Base-by-base conservation (phyloP, 805 yeast species). In the Spathaspora hagerdaliae region DNA sequence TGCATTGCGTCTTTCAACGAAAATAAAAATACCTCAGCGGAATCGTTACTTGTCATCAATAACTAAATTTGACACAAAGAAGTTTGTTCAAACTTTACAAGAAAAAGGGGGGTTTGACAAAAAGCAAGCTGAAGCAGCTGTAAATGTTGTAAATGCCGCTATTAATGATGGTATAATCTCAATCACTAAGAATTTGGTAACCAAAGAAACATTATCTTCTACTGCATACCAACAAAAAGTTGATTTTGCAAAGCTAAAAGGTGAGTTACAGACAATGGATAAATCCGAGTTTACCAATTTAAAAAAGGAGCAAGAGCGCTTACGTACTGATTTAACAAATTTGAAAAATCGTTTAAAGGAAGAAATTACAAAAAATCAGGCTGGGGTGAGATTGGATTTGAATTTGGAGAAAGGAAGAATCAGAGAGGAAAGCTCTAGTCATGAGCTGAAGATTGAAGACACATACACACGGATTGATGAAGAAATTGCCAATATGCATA, bases 151-250 rank as follows among this genome's bases (percentile, higher is more conserved):
- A 49, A 74, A 84, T 35, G 73, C 77, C 39, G 89, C 96, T 0
- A 77, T 92, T 27, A 82, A 83, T 55, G 94, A 88, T 51, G 94
- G 96, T 5, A 81, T 90, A 29, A 76, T 77, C 19, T 80, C 85
- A 45, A 82, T 89, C 26, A 82, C 91, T 8, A 74, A 83, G 34
- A 85, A 85, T 57, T 68, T 92, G 46, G 96, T 92, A n/a, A 81
- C 90, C 26, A 84, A 89, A 55, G 97, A 90, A 55, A 82, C 84
- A 38, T 75, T 92, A 38, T 82, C 87, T 29, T 82, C 90, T 53
- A 78, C 90, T 59, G 85, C 96, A 3, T 94, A 94, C 64, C 96
- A 92, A 61, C 98, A 94, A 58, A 88, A 92, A 56, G 97, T 94
- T 31, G 98, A 94, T 60, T 92, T 94, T 74, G 94, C 97, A 34